Base-by-base conservation (phyloP, 2,329 filamentous ascomycete species). In the Claviceps purpurea region DNA sequence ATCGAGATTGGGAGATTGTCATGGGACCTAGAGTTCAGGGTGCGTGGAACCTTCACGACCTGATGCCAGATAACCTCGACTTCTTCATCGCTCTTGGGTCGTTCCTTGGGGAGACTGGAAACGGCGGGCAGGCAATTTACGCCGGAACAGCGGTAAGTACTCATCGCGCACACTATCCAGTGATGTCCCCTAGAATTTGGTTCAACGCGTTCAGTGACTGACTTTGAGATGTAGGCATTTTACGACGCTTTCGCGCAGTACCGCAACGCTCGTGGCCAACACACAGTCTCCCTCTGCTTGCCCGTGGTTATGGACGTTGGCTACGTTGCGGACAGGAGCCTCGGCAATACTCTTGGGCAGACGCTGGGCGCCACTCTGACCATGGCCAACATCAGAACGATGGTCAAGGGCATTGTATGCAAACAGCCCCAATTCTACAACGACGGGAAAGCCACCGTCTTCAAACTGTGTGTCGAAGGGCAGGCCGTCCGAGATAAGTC, bases 71-170 rank as follows among this genome's bases (percentile, higher is more conserved):
- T 2, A 43, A 56, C 4, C 56, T 68, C 1, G 66, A 69, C 52
- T 70, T 73, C 55, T 69, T 72, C 56, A 53, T 72, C 62, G 74
- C 75, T 68, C 5, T 73, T 67, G 37, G 64, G 69, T 8, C 66
- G 68, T 0, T 52, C 26, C 39, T 47, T n/a, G 72, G 71, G 24
- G 60, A 75, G 6, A 70, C 73, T 39, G 75, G 75, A 40, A 75
- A 74, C 53, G 66, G 68, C 11, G 73, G 73, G 2, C 75, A 78
- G 54, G 67, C 71, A 5, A 75, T 74, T 56, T 78, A 77, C 54
- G 68, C 71, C 0, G 64, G 65, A 0, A 67, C 64, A 6, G 52
- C 52, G 38, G 52, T 53, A 50, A 48, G 52, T 37, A 24, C 13
- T 30, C 37, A n/a, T 41, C 5, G 1, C 2, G 11, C 10, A 30